These are phyloP conservation scores for Cyclocybe aegerita DNA, from an alignment of 768 basidiomycete genomes.

Conservation along the genomic window DNA sequence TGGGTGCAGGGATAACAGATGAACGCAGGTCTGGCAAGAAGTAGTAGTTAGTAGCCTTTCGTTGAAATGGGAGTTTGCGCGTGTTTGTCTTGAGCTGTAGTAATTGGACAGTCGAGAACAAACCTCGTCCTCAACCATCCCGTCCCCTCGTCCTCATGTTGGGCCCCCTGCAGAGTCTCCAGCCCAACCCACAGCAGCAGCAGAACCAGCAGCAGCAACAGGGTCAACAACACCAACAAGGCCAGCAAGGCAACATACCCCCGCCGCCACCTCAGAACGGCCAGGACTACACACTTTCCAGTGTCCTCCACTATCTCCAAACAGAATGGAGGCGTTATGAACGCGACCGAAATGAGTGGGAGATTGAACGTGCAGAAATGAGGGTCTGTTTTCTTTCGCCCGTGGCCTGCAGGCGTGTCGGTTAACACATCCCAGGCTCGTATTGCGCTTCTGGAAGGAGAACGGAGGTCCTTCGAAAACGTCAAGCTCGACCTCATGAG, in stretches of 20 bases:
- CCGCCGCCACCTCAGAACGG: constrained; percentile 83
- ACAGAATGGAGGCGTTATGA: constrained; percentile 98
- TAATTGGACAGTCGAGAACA: constrained; percentile 8
- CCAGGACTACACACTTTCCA: constrained; percentile 91
- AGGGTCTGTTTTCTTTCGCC: constrained; percentile 58
- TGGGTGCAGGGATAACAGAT: background rate
- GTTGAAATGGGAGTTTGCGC: constrained; percentile 30
- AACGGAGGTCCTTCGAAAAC: constrained; percentile 96
- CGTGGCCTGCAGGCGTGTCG: constrained; percentile 25
- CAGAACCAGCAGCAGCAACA: constrained; percentile 64
- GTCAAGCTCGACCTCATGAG: constrained; percentile 94
- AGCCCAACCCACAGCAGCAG: constrained; percentile 57
- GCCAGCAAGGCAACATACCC: constrained; percentile 54
- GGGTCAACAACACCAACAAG: constrained; percentile 49
- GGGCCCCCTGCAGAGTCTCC: constrained; percentile 65
- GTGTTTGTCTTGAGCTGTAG: constrained; percentile 34
- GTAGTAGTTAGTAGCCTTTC: constrained; percentile 30
- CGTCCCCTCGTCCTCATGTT: constrained; percentile 53
- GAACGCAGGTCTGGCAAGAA: constrained; percentile 68
- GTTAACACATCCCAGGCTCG: constrained; percentile 64
- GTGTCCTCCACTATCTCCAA: constrained; percentile 95
- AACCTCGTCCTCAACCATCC: constrained; percentile 13
- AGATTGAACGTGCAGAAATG: constrained; percentile 99
- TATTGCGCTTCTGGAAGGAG: constrained; percentile 95
- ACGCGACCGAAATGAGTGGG: constrained; percentile 99